Evolutionary conservation across 345 rosid genomes (phyloP), one percentile per base, ranked within the genome.

Genomic region (Eucalyptus pauciflora): DNA sequence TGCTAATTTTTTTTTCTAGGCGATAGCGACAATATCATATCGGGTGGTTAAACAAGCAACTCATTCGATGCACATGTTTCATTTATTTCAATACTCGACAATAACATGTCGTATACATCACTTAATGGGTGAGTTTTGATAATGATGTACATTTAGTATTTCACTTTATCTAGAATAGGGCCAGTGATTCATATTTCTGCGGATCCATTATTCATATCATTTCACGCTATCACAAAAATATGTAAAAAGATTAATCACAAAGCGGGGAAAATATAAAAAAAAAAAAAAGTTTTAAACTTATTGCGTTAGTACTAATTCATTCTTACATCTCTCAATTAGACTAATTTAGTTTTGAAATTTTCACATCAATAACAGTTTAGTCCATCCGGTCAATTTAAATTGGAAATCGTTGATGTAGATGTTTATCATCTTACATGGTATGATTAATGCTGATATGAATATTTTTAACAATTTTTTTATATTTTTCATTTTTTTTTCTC

Each of bases 361-460:
- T 56, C 62, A 56, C 29, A 56, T 56, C 13, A 4, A 56, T 56
- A 56, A 24, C 13, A 24, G 0, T 56, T 2, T 1, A 12, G 6
- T 56, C 29, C 13, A 24, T 24, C 20, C 5, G 0, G 3, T 29
- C 6, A 10, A 56, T 56, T 56, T 56, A 56, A 25, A 10, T 56
- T 22, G 5, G 1, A 56, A 56, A 56, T 24, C 6, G 5, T 2
- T 24, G 62, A 56, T 56, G 6, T 22, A 10, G 5, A 56, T 56
- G 4, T 13, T 56, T 56, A 25, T 25, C 8, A 56, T 56, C 4
- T 56, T 24, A 56, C 27, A 25, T 56, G 3, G 1, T 25, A 56
- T 0, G 6, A 22, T 22, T 6, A 2, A 8, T 24, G 1, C 0
- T 4, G 0, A 60, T 11, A 13, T 60, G 16, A 29, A 27, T 27